Evolutionary conservation across 2,329 filamentous ascomycete species (phyloP), one percentile per base, ranked within the genome.

Genomic region (Talaromyces rugulosus): DNA sequence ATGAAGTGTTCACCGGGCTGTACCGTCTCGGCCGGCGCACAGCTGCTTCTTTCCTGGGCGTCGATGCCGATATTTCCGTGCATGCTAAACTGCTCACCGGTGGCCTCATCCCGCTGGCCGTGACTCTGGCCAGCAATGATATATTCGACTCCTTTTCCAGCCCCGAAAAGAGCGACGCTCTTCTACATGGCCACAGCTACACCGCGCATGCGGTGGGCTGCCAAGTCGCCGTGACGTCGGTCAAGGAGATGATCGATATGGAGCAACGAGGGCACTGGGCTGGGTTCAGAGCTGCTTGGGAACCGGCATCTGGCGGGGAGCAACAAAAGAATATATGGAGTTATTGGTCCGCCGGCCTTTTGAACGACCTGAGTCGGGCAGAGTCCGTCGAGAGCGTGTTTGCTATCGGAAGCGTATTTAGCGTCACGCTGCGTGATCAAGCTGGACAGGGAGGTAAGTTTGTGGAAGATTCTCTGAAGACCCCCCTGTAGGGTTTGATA

Each of bases 1-100:
- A 96, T 71, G 92, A 96, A 72, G 91, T 96, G 40, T 96, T 96
- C 75, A 94, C 91, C 0, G 91, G 91, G 1, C 80, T 96, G 4
- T 93, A 93, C 72, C 89, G 92, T 12, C 85, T 96, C 0, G 91
- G 92, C 2, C 85, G 87, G 44, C 86, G 88, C 70, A 87, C 85
- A 1, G 82, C 90, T 0, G 85, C 89, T 0, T 87, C 87, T 0
- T 90, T 94, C 73, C 82, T 96, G 3, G 79, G 80, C 5, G 77
- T 86, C 0, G 75, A 90, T 34, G 84, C 91, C 0, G 91, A 96
- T 68, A 88, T 96, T 54, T 87, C 87, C 0, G 89, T 92, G 0
- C 89, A 96, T 69, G 92, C 91, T 5, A 96, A 96, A 73, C 82
- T 96, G 0, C 82, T 96, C 2, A 96, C 92, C 0, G 91, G 91